phyloP scores from a whole-genome alignment of 1,284 basidiomycete species.

The Filobasidium uniguttulatum region DNA sequence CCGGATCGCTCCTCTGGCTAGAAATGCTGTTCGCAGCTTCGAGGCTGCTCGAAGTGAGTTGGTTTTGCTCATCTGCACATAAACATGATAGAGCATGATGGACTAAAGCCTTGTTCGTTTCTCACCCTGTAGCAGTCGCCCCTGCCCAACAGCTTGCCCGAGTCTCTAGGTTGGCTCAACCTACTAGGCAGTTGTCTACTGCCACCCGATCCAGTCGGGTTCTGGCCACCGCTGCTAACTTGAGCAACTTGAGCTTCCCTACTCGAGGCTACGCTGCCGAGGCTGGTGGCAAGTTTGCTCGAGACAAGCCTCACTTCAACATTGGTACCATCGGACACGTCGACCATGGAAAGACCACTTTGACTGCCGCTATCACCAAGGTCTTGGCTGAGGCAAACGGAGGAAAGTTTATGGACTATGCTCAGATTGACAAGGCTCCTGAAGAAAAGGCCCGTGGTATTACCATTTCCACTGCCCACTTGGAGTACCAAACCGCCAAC shows the following conservation, averaged over 20 bases:
- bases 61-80: background rate
- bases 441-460: slow-evolving; percentile 99
- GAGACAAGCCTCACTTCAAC: slow-evolving; percentile 91
- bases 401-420: slow-evolving; percentile 95
- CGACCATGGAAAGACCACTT: slow-evolving; percentile 88
- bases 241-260: background rate
- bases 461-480: slow-evolving; percentile 77
- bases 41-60: slow-evolving; percentile 1
- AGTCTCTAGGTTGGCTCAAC: background rate
- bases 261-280: slow-evolving; percentile 45
- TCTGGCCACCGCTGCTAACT: slow-evolving; percentile 2
- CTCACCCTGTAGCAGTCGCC: background rate
- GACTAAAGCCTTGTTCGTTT: no score
- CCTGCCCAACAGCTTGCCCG: background rate
- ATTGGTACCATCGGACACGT: slow-evolving; percentile 88
- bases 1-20: slow-evolving; percentile 1
- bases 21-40: background rate
- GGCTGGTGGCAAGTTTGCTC: slow-evolving; percentile 54
- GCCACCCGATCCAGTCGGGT: background rate
- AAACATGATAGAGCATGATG: no score
- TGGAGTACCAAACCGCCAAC: slow-evolving; percentile 87
- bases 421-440: slow-evolving; percentile 98
- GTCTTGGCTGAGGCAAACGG: slow-evolving; percentile 67
- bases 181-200: background rate
- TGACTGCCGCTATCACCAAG: slow-evolving; percentile 98